These are phyloP conservation scores for Coemansia sp. DNA, from an alignment of 192 early-diverging fungal species.

Conservation along the genomic window DNA sequence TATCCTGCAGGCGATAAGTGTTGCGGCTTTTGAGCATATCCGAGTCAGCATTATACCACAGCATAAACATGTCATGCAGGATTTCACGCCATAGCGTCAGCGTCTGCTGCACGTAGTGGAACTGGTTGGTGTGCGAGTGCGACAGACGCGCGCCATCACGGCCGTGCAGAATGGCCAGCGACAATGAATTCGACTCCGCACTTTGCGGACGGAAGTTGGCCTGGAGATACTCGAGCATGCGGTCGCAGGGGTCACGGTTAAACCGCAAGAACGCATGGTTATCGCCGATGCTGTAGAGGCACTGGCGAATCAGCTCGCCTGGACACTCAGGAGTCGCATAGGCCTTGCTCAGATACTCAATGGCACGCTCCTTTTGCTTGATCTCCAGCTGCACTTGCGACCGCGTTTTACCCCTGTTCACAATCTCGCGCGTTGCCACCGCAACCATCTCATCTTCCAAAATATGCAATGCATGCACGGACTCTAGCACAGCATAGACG, in stretches of 20 bases:
- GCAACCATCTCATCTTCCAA: slow-evolving; percentile 79
- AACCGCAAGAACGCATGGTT: slow-evolving; percentile 91
- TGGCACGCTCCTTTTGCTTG: slow-evolving; percentile 85
- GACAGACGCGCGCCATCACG: slow-evolving; percentile 81
- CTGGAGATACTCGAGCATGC: slow-evolving; percentile 78
- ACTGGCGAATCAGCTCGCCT: slow-evolving; percentile 70
- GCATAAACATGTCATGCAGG: slow-evolving; percentile 94
- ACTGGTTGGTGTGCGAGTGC: slow-evolving; percentile 92
- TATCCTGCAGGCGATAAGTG: slow-evolving; percentile 87
- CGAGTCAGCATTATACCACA: slow-evolving; percentile 87
- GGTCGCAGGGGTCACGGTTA: slow-evolving; percentile 92
- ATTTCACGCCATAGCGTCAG: slow-evolving; percentile 95
- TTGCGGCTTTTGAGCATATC: slow-evolving; percentile 74
- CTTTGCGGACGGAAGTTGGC: slow-evolving; percentile 65
- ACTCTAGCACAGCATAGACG: slow-evolving; percentile 75
- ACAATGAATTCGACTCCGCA: slow-evolving; percentile 59
- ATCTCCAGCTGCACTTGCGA: slow-evolving; percentile 79
- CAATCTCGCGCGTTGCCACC: slow-evolving; percentile 64
- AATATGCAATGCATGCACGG: slow-evolving; percentile 61
- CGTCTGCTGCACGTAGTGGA: slow-evolving; percentile 89
- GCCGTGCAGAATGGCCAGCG: slow-evolving; percentile 82
- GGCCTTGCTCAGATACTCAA: slow-evolving; percentile 79
- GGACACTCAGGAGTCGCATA: slow-evolving; percentile 64
- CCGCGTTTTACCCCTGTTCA: slow-evolving; percentile 63
- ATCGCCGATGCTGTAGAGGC: slow-evolving; percentile 96